phyloP scores from a whole-genome alignment of 2,329 filamentous ascomycete genomes.

The Xylariaceae sp. region DNA sequence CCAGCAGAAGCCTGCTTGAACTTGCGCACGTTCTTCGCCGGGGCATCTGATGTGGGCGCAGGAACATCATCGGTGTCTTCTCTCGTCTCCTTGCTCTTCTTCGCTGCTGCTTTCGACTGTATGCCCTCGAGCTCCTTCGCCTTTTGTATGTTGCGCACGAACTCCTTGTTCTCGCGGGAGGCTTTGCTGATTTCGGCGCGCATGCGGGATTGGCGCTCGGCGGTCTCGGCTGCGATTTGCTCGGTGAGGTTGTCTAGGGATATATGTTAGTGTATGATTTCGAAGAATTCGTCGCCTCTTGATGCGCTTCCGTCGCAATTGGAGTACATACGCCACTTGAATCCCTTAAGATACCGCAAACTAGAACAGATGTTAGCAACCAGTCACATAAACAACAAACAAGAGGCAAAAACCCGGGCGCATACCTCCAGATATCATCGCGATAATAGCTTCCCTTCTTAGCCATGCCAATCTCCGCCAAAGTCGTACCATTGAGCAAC shows the following conservation, averaged over 20 bases:
- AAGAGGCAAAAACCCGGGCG: not conserved
- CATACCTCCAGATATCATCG: constrained; percentile 74
- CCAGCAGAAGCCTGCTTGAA: constrained; percentile 31
- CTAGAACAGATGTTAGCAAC: constrained; percentile 3
- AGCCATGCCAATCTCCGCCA: constrained; percentile 55
- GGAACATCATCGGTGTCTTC: constrained; percentile 2
- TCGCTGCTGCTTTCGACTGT: constrained; percentile 53
- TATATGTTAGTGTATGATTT: too few relatives aligned
- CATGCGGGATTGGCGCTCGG: constrained; percentile 69
- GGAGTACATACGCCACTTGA: constrained; percentile 61
- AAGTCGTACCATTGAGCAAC: constrained; percentile 65
- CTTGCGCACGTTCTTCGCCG: constrained; percentile 20
- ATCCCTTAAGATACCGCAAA: constrained; percentile 71
- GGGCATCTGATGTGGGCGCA: not conserved
- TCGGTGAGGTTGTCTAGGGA: constrained; percentile 60
- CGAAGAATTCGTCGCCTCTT: too few relatives aligned
- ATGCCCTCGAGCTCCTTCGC: constrained; percentile 76
- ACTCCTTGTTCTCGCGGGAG: constrained; percentile 74
- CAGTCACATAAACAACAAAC: not conserved
- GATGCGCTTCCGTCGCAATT: not conserved
- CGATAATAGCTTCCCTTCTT: constrained; percentile 81
- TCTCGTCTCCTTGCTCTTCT: constrained; percentile 32
- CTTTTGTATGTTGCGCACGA: constrained; percentile 71
- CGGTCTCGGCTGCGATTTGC: constrained; percentile 76
- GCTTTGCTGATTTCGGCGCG: constrained; percentile 71